A percentile compares a stretch with the other conserved stretches of the same genome.
These are phyloP conservation scores for Arthrobotrys sphaeroides DNA, from an alignment of 2,329 filamentous ascomycete species.

Conservation along the genomic window DNA sequence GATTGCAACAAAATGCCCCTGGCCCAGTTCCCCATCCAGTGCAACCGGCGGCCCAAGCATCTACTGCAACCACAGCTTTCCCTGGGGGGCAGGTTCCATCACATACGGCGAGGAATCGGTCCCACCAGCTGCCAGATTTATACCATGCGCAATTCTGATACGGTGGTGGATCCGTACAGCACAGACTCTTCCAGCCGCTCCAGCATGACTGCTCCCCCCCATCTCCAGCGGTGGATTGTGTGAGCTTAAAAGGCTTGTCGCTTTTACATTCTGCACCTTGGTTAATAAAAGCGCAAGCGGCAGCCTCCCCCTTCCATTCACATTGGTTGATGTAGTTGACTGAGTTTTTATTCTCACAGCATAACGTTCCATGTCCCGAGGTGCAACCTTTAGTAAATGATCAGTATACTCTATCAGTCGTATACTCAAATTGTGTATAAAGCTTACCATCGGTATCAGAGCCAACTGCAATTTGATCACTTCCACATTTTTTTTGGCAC, in stretches of 20 bases:
- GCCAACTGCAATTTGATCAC: background rate
- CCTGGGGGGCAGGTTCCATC: background rate
- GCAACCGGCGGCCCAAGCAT: background rate
- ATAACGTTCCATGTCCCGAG: background rate
- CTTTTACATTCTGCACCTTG: background rate
- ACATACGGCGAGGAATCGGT: background rate
- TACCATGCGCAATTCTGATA: constrained; percentile 16
- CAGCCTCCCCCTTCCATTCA: background rate
- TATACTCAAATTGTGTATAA: background rate
- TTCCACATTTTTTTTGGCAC: constrained; percentile 2
- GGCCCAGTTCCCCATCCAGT: constrained; percentile 1
- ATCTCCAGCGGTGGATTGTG: background rate
- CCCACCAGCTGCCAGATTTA: background rate
- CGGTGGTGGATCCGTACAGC: background rate
- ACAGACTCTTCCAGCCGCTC: constrained; percentile 9
- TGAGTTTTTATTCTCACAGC: constrained; percentile 1
- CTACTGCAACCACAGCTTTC: background rate
- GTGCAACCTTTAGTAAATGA: background rate
- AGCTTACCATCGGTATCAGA: background rate
- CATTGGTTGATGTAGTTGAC: background rate
- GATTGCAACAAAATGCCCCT: background rate
- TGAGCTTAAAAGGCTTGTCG: background rate
- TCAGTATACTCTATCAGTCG: background rate
- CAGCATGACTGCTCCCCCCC: background rate
- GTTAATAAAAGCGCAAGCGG: background rate